Evolutionary conservation across 495 filamentous ascomycete species (phyloP).

Genomic region (Xylaria grammica): DNA sequence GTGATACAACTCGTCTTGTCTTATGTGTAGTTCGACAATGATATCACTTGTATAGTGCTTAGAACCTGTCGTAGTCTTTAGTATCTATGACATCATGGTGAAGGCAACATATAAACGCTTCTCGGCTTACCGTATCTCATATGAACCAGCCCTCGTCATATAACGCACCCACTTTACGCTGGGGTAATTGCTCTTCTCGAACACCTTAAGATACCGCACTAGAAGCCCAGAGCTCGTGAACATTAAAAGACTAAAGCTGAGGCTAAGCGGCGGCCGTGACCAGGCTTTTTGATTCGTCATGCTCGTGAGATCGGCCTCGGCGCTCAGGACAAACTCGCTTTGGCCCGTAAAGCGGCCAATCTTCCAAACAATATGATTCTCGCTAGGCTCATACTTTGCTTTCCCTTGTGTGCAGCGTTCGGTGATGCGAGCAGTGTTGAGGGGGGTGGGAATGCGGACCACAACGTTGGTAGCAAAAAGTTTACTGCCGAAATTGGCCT

Average conservation of each 20-base stretch:
- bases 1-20: not conserved
- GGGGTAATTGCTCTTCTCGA: conserved; percentile 98
- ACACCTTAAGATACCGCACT: conserved; percentile 97
- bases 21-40: not conserved
- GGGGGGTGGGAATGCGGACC: conserved; percentile 90
- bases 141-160: conserved; percentile 93
- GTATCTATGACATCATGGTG: too few species aligned
- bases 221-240: conserved; percentile 93
- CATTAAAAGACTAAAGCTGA: conserved; percentile 95
- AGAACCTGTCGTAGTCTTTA: too few species aligned
- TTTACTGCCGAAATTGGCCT: conserved; percentile 94
- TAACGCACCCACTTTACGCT: conserved; percentile 99
- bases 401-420: conserved; percentile 94
- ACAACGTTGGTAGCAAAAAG: conserved; percentile 98
- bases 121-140: conserved; percentile 69
- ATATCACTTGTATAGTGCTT: not conserved
- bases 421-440: conserved; percentile 95
- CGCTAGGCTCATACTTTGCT: conserved; percentile 96
- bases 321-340: conserved; percentile 91
- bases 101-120: not conserved
- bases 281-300: conserved; percentile 99
- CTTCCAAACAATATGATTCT: conserved; percentile 99
- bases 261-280: conserved; percentile 88
- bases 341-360: conserved; percentile 96
- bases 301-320: conserved; percentile 88